phyloP scores from a whole-genome alignment of 208 protist species.

The Leishmania aethiopica region DNA sequence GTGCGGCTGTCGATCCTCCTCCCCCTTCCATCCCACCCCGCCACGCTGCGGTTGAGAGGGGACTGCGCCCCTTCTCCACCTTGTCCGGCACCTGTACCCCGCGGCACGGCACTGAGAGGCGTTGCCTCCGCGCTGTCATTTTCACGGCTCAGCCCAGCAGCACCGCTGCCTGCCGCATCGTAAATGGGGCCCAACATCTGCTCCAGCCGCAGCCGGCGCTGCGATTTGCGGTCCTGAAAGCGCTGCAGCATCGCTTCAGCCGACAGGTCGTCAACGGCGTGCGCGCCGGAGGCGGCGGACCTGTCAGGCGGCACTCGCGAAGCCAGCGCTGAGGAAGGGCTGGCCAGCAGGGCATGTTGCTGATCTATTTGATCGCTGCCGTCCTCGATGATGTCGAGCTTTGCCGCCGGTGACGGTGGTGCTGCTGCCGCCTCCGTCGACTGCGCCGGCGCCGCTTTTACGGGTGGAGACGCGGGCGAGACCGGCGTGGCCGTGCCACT shows the following conservation, averaged over 20 bases:
- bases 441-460: not conserved
- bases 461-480: not conserved
- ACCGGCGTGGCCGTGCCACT: not conserved
- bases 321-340: not conserved
- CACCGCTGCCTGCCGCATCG: constrained; percentile 4
- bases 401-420: constrained; percentile 5
- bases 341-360: not conserved
- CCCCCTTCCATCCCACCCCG: not conserved
- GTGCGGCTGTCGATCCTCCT: not conserved
- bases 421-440: not conserved
- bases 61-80: not conserved
- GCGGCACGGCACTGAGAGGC: not conserved
- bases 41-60: not conserved
- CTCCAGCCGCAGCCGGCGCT: constrained; percentile 42
- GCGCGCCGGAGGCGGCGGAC: not conserved
- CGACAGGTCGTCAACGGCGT: constrained; percentile 19
- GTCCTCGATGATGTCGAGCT: constrained; percentile 28
- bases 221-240: constrained; percentile 35
- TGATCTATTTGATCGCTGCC: constrained; percentile 21
- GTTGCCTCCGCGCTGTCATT: not conserved
- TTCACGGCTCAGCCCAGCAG: not conserved
- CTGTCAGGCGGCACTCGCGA: not conserved
- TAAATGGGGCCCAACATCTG: constrained; percentile 22
- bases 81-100: not conserved
- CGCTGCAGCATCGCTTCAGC: constrained; percentile 33